phyloP scores from a whole-genome alignment of 768 basidiomycete genomes.

The Candolleomyces efflorescens region DNA sequence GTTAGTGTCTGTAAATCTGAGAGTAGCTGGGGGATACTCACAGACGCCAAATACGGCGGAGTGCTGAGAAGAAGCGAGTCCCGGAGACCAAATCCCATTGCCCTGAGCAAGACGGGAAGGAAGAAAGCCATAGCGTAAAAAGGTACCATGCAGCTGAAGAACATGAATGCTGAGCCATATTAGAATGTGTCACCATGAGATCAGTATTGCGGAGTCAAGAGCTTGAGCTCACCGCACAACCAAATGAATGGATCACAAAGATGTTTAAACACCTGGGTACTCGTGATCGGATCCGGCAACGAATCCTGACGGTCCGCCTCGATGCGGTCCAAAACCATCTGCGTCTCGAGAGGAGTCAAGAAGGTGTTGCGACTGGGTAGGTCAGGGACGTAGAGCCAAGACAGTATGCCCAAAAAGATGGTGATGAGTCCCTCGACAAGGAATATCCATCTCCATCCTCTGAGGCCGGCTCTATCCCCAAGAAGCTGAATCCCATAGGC shows the following conservation, averaged over 20 bases:
- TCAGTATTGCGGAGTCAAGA: neutral
- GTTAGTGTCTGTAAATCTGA: no score
- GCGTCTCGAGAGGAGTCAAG: slow-evolving; percentile 34
- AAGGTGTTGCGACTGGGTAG: slow-evolving; percentile 47
- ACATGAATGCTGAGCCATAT: slow-evolving; percentile 29
- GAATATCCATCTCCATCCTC: slow-evolving; percentile 51
- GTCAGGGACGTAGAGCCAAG: slow-evolving; percentile 40
- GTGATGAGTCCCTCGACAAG: slow-evolving; percentile 45
- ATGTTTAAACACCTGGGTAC: slow-evolving; percentile 31
- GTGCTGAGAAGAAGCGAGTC: slow-evolving; percentile 30
- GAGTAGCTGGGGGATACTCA: slow-evolving; percentile 41
- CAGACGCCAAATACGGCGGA: slow-evolving; percentile 48
- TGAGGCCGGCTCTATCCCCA: slow-evolving; percentile 33
- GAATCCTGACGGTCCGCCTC: slow-evolving; percentile 49
- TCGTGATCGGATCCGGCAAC: slow-evolving; percentile 37
- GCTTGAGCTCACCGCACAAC: slow-evolving; percentile 34
- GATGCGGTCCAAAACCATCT: slow-evolving; percentile 39
- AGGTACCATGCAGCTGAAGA: slow-evolving; percentile 32
- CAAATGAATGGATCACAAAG: slow-evolving; percentile 44
- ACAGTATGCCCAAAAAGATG: slow-evolving; percentile 32
- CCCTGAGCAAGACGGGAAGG: slow-evolving; percentile 8
- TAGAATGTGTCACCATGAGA: neutral
- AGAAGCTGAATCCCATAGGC: slow-evolving; percentile 40
- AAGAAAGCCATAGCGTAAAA: slow-evolving; percentile 34
- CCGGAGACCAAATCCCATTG: neutral